Base-by-base conservation (phyloP, 164 flowering plant species). In the Cinnamomum chago region DNA sequence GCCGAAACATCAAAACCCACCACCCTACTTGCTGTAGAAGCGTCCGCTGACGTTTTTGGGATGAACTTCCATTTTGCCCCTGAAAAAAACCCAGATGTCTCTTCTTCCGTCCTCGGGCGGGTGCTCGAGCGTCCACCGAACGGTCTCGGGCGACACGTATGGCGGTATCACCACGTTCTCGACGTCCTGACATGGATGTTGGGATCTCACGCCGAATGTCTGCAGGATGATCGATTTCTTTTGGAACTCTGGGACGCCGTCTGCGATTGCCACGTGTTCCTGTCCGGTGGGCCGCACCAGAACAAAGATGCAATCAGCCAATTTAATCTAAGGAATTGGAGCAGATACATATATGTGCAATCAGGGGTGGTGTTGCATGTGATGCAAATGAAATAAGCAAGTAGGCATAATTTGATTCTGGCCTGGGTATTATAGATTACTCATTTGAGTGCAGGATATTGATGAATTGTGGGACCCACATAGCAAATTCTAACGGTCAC, bases 21-120 rank as follows among this genome's bases (percentile, higher is more conserved):
- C 47, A 40, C 9, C 47, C 2, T 62, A 93, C 99, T 84, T 95
- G 98, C 97, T 85, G 88, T 95, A 95, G 72, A 84, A 91, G 17
- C 89, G 86, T 2, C 99, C 98, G 78, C 97, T 93, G 73, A 95
- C 71, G 80, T 95, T 93, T 75, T 95, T 95, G 27, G 99, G 99
- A 65, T 95, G 88, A 18, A 93, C 85, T 76, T 95, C 99, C 97
- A 95, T 95, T 80, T 95, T 95, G 25, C 99, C 99, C 70, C 99
- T 76, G 87, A 95, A 95, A 72, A 93, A 95, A 7, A 79, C 97
- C 83, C 85, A 86, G 18, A 95, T 92, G 62, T 93, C 96, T 51
- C 98, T 83, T 66, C 76, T 75, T 15, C 83, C 81, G 62, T 78
- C 75, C 18, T 65, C 72, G 81, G 92, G 90, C 62, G 77, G 60